These are phyloP conservation scores for Geranium brycei DNA, from an alignment of 345 rosid species.

Conservation along the genomic window DNA sequence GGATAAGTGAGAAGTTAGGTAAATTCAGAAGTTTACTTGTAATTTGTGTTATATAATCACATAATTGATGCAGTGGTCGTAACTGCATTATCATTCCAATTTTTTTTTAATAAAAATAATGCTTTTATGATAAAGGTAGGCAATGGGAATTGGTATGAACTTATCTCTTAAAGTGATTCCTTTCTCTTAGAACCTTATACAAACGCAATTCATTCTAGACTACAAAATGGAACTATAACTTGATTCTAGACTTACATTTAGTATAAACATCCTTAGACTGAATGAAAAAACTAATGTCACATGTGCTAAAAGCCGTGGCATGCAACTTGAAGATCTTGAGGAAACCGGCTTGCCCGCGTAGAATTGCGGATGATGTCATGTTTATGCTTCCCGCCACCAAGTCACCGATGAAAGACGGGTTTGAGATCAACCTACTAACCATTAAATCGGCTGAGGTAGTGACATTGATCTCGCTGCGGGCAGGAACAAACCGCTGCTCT, in stretches of 20 bases:
- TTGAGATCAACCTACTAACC: conserved; percentile 15
- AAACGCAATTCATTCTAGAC: not conserved
- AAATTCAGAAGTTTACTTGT: too few species aligned
- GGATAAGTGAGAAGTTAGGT: too few species aligned
- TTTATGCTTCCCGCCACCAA: conserved; percentile 20
- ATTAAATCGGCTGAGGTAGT: conserved; percentile 16
- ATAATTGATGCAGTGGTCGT: too few species aligned
- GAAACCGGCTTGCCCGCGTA: conserved; percentile 24
- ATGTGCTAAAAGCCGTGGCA: conserved; percentile 15
- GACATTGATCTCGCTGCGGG: conserved; percentile 18
- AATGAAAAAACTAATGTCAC: conserved; percentile 19
- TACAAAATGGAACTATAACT: conserved; percentile 5
- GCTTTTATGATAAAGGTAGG: too few species aligned
- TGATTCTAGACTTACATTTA: conserved; percentile 19
- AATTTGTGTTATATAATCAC: too few species aligned
- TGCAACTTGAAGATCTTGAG: conserved; percentile 22
- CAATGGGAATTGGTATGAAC: too few species aligned
- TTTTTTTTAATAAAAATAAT: too few species aligned
- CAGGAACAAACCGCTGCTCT: conserved; percentile 10
- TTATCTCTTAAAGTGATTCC: too few species aligned
- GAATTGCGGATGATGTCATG: conserved; percentile 18
- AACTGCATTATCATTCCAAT: too few species aligned
- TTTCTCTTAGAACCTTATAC: too few species aligned
- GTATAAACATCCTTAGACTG: conserved; percentile 2
- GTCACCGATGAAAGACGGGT: conserved; percentile 18